Percentiles rank a stretch among this genome's conserved stretches.
phyloP scores from a whole-genome alignment of 176 grass and related monocot genomes.

The Alopecurus myosuroides region DNA sequence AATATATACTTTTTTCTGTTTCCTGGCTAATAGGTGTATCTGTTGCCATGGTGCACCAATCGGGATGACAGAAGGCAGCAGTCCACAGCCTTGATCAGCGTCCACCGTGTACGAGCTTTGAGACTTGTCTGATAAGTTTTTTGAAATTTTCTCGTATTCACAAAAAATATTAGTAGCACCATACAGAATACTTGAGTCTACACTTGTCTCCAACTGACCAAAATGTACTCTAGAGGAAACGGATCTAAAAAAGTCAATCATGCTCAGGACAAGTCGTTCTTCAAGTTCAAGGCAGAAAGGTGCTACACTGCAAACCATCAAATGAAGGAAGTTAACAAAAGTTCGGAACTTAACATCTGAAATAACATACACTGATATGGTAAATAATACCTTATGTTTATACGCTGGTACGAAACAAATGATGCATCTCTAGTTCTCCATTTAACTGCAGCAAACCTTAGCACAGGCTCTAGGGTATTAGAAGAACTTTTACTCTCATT shows the following conservation, averaged over 20 bases:
- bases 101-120: conserved; percentile 19
- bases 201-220: conserved; percentile 51
- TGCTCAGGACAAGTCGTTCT: conserved; percentile 79
- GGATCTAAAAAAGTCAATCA: conserved; percentile 79
- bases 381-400: conserved; percentile 70
- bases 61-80: conserved; percentile 78
- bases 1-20: conserved; percentile 84
- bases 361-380: background rate
- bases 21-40: conserved; percentile 91
- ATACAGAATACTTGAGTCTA: conserved; percentile 56
- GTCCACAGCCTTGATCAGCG: conserved; percentile 31
- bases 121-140: conserved; percentile 37
- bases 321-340: conserved; percentile 24
- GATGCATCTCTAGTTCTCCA: conserved; percentile 79
- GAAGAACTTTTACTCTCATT: conserved; percentile 37
- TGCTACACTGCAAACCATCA: conserved; percentile 57
- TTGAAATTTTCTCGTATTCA: conserved; percentile 36
- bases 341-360: conserved; percentile 15
- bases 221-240: conserved; percentile 70
- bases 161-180: conserved; percentile 37
- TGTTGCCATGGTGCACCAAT: conserved; percentile 94
- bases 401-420: conserved; percentile 74
- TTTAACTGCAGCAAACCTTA: conserved; percentile 67
- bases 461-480: conserved; percentile 40
- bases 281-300: conserved; percentile 92